Evolutionary conservation across 2,329 filamentous ascomycete genomes (phyloP).

Genomic region (Torrubiella hemipterigena): DNA sequence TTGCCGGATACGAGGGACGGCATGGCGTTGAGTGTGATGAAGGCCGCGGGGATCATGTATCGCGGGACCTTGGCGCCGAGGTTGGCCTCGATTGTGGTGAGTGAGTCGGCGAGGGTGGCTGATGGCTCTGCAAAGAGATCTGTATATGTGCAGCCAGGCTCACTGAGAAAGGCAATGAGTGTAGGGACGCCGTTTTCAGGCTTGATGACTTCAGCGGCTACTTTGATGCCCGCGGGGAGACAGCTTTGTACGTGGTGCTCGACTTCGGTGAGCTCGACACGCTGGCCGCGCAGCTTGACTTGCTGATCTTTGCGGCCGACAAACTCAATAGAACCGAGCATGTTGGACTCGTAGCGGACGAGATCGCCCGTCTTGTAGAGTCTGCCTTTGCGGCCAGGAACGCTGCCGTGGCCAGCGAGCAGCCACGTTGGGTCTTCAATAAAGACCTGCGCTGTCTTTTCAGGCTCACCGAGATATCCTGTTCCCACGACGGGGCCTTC

Average conservation of each 20-base stretch:
- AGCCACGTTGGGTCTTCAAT: slow-evolving; percentile 44
- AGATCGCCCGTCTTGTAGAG: slow-evolving; percentile 51
- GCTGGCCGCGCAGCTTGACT: slow-evolving; percentile 54
- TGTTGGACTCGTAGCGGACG: slow-evolving; percentile 39
- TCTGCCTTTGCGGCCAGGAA: slow-evolving; percentile 22
- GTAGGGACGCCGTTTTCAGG: too few species aligned
- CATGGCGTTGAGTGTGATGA: slow-evolving; percentile 31
- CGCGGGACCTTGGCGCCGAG: slow-evolving; percentile 23
- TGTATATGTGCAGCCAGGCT: too few species aligned
- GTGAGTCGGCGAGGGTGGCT: background rate
- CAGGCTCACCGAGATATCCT: slow-evolving; percentile 46
- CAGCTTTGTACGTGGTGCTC: slow-evolving; percentile 21
- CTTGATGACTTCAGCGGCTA: background rate
- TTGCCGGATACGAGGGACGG: slow-evolving; percentile 36
- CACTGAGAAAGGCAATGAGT: slow-evolving; percentile 11
- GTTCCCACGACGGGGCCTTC: slow-evolving; percentile 49
- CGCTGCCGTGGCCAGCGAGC: slow-evolving; percentile 20
- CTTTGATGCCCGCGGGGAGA: background rate
- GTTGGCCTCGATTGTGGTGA: slow-evolving; percentile 2
- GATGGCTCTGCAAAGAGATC: too few species aligned
- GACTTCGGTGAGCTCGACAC: slow-evolving; percentile 47
- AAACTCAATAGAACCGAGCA: slow-evolving; percentile 41
- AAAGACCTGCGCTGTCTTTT: slow-evolving; percentile 46
- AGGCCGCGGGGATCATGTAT: slow-evolving; percentile 37
- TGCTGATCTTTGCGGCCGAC: slow-evolving; percentile 56